A percentile compares a stretch with the other conserved stretches of the same genome.
Conservation (phyloP, 2,329 filamentous ascomycete species). For the Dryadomyces quercus-mongolicae region DNA sequence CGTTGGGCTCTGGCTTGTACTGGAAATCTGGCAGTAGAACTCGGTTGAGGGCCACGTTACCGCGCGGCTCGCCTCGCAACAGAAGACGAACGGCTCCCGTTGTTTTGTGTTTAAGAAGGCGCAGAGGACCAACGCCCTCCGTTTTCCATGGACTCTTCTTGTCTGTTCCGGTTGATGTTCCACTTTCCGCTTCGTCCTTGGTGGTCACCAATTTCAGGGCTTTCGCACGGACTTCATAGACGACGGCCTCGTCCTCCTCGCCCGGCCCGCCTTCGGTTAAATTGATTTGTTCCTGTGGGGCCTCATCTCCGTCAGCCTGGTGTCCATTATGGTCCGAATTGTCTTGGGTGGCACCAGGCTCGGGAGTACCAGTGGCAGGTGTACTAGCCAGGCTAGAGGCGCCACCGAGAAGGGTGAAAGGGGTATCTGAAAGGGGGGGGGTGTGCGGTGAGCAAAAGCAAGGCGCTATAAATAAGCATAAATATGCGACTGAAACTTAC, state of each 20-base stretch:
- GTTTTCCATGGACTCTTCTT: conserved; percentile 51
- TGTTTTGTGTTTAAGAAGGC: conserved; percentile 61
- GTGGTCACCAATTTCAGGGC: conserved; percentile 47
- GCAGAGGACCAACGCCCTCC: conserved; percentile 59
- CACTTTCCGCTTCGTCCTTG: conserved; percentile 29
- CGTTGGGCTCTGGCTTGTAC: conserved; percentile 44
- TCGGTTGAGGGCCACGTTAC: conserved; percentile 63
- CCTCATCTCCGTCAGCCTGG: conserved; percentile 40
- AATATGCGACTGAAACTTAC: conserved; percentile 21
- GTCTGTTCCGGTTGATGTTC: conserved; percentile 26
- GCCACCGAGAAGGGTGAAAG: conserved; percentile 39
- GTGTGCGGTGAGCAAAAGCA: too few species aligned
- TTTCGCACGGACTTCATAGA: conserved; percentile 62
- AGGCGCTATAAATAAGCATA: too few species aligned
- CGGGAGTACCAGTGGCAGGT: conserved; percentile 45
- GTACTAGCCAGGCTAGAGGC: conserved; percentile 50
- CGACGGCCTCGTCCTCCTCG: conserved; percentile 58
- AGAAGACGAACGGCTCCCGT: conserved; percentile 57
- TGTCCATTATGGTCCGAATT: conserved; percentile 26
- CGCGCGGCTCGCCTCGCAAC: conserved; percentile 62
- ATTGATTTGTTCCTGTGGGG: conserved; percentile 57
- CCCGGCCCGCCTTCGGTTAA: conserved; percentile 54
- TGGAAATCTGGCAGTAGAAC: conserved; percentile 45
- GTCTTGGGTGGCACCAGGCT: conserved; percentile 36
- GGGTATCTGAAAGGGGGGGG: conserved; percentile 32